These are phyloP conservation scores for Condylostoma magnum DNA, from an alignment of 169 alveolate species.

Conservation along the genomic window DNA sequence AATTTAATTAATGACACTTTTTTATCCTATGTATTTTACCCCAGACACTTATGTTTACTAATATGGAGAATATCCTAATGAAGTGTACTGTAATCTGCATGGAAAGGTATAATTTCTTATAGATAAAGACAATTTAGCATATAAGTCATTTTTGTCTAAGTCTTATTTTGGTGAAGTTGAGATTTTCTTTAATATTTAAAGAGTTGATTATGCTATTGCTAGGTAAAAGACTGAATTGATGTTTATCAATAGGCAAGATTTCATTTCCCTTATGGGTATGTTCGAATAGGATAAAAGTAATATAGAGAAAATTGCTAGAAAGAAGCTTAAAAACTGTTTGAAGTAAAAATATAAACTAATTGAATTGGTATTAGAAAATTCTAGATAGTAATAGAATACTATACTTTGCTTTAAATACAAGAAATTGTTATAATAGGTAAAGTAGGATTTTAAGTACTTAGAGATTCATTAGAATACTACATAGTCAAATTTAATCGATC, in stretches of 20 bases:
- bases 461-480: too few relatives aligned
- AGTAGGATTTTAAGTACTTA: too few relatives aligned
- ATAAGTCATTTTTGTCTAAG: background rate
- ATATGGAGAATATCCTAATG: constrained; percentile 43
- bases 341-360: too few relatives aligned
- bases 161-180: constrained; percentile 28
- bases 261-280: too few relatives aligned
- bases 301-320: too few relatives aligned
- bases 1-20: constrained; percentile 39
- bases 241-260: background rate
- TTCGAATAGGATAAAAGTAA: too few relatives aligned
- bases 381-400: too few relatives aligned
- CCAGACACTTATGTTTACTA: constrained; percentile 35
- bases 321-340: too few relatives aligned
- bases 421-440: too few relatives aligned
- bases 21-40: constrained; percentile 36
- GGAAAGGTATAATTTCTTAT: constrained; percentile 26
- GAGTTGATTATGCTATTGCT: constrained; percentile 17
- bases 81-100: constrained; percentile 40
- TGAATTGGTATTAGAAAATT: too few relatives aligned
- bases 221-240: background rate
- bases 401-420: too few relatives aligned
- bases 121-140: background rate
- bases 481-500: too few relatives aligned
- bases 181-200: background rate